Base-by-base conservation (phyloP, 2,329 filamentous ascomycete genomes). In the Phyllachora maydis region DNA sequence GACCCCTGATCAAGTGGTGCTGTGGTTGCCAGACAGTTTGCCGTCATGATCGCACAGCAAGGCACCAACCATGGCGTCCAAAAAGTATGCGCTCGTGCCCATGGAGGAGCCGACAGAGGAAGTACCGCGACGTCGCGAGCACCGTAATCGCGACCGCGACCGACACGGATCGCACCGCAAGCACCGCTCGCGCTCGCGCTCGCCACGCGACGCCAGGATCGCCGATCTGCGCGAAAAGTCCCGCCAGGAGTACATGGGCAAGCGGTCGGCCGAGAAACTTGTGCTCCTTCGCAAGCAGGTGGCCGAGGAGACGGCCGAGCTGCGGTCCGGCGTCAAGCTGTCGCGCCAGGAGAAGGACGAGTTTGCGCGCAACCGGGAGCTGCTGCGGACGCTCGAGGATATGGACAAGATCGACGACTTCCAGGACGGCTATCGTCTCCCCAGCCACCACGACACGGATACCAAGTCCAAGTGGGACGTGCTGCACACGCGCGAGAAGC, bases 161-260 rank as follows among this genome's bases (percentile, higher is more conserved):
- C n/a, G 43, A 52, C 22, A 51, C 47, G 31, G 45, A 38, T 37
- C 40, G 35, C 43, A 34, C 32, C 36, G 36, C 34, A 39, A 30
- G 3, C 34, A 32, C 8, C 35, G 37, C 18, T 49, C 47, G 3
- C 36, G 39, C 21, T 52, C 51, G 8, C 35, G 41, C 4, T 35
- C 43, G 6, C 32, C 28, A 14, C 27, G 26, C 14, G 21, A 19
- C 19, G 26, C 28, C 4, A 28, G 28, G 13, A 60, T 92, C 42
- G 69, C 72, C 3, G 82, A 90, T 30, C 49, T 93, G 11, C 65
- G 88, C 19, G 59, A 88, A 39, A 66, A 81, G 16, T 91, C 83
- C 3, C 67, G 88, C 30, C 83, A 93, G 41, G 74, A 88, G 34
- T 98, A 98, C 41, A 58, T 98, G 15, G 81, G 82, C 47, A 95